A percentile compares a stretch with the other conserved stretches of the same genome.
Conservation (phyloP, 306 rosid species). For the Adenanthera pavonina region DNA sequence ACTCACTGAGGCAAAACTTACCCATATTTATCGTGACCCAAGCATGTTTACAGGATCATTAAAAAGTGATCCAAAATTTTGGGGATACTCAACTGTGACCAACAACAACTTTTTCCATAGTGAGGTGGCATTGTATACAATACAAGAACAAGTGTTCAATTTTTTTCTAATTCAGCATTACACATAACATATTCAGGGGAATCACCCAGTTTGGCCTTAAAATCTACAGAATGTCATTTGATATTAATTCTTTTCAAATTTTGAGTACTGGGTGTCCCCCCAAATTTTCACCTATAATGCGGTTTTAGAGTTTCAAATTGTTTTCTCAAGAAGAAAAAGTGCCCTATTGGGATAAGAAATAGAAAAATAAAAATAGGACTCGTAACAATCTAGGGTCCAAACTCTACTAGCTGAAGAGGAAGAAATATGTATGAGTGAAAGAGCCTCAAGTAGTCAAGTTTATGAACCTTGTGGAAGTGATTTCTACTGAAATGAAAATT, state of each 20-base stretch:
- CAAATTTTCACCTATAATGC: neutral
- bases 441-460: neutral
- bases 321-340: neutral
- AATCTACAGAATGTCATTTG: neutral
- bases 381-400: neutral
- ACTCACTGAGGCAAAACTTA: neutral
- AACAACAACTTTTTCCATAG: neutral
- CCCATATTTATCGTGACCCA: neutral
- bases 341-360: neutral
- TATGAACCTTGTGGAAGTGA: neutral
- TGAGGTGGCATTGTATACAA: neutral
- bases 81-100: neutral
- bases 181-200: neutral
- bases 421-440: neutral
- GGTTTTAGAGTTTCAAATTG: neutral
- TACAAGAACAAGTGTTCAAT: neutral
- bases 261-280: neutral
- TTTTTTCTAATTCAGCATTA: neutral
- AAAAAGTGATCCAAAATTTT: neutral
- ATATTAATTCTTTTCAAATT: neutral
- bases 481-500: neutral
- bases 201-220: neutral
- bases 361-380: neutral
- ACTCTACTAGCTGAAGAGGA: neutral
- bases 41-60: neutral